Evolutionary conservation across 495 filamentous ascomycete genomes (phyloP).

Genomic region (Sporormia fimetaria): DNA sequence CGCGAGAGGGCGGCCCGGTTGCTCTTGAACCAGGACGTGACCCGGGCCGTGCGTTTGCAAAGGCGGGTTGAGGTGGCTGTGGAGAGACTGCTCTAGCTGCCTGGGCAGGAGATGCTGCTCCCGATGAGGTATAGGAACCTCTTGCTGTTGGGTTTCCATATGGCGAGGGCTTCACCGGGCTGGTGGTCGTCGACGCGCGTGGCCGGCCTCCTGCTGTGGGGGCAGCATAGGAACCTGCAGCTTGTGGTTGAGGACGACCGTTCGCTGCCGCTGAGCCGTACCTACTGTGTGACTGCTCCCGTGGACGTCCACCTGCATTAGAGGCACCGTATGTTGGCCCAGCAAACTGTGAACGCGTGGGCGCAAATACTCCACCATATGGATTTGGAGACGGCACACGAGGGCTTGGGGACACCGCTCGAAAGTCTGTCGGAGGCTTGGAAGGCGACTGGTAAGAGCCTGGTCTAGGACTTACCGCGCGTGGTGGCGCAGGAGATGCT

Average conservation of each 20-base stretch:
- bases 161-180: constrained; percentile 40
- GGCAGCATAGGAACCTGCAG: constrained; percentile 40
- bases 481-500: constrained; percentile 28
- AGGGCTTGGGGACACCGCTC: constrained; percentile 38
- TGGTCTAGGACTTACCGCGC: constrained; percentile 38
- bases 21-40: constrained; percentile 15
- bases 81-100: constrained; percentile 47
- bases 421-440: constrained; percentile 11
- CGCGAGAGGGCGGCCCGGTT: constrained; percentile 13
- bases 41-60: constrained; percentile 8
- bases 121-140: constrained; percentile 47
- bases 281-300: constrained; percentile 32
- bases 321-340: too few species aligned
- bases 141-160: constrained; percentile 37
- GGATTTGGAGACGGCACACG: too few species aligned
- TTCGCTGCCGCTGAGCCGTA: constrained; percentile 35
- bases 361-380: too few species aligned
- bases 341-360: too few species aligned
- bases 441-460: constrained; percentile 27
- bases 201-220: constrained; percentile 12
- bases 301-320: too few species aligned
- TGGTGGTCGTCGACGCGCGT: constrained; percentile 9
- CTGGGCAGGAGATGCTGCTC: constrained; percentile 26
- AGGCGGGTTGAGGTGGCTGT: constrained; percentile 32
- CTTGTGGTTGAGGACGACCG: too few species aligned